Conservation (phyloP, 2,329 filamentous ascomycete genomes). For the Penicillium sp. region DNA sequence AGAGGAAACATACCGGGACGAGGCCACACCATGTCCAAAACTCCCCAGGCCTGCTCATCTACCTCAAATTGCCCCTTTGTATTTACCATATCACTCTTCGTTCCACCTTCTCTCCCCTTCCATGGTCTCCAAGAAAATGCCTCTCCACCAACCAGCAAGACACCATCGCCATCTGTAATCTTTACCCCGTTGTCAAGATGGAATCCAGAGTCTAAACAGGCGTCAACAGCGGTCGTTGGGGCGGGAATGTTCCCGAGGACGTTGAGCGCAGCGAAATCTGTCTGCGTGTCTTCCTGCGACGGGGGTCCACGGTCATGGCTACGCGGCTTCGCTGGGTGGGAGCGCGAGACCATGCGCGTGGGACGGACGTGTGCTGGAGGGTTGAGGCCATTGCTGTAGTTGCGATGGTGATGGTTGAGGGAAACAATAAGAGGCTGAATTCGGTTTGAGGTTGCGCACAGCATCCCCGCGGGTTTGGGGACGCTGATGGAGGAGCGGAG, state of each 20-base stretch:
- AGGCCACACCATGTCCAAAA: slow-evolving; percentile 81
- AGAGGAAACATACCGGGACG: slow-evolving; percentile 71
- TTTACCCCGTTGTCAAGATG: slow-evolving; percentile 79
- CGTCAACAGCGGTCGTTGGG: slow-evolving; percentile 82
- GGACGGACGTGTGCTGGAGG: slow-evolving; percentile 24
- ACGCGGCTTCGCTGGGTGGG: slow-evolving; percentile 42
- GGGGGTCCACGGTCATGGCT: slow-evolving; percentile 64
- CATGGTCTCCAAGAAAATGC: slow-evolving; percentile 90
- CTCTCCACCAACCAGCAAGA: slow-evolving; percentile 82
- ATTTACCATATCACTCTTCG: slow-evolving; percentile 65
- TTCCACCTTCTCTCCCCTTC: slow-evolving; percentile 52
- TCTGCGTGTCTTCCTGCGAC: slow-evolving; percentile 67
- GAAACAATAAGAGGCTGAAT: slow-evolving; percentile 16
- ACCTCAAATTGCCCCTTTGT: slow-evolving; percentile 82
- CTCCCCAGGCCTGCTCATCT: slow-evolving; percentile 69
- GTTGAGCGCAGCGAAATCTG: slow-evolving; percentile 77
- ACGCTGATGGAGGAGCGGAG: slow-evolving; percentile 42
- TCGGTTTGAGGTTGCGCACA: slow-evolving; percentile 23
- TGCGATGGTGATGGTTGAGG: slow-evolving; percentile 17
- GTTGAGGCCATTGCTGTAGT: slow-evolving; percentile 29
- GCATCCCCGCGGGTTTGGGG: slow-evolving; percentile 12
- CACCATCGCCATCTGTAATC: slow-evolving; percentile 70
- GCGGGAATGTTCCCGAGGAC: slow-evolving; percentile 75
- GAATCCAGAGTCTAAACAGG: slow-evolving; percentile 83
- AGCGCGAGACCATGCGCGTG: slow-evolving; percentile 38